Evolutionary conservation across 1,284 basidiomycete species (phyloP).

Genomic region (Irpex sp.): DNA sequence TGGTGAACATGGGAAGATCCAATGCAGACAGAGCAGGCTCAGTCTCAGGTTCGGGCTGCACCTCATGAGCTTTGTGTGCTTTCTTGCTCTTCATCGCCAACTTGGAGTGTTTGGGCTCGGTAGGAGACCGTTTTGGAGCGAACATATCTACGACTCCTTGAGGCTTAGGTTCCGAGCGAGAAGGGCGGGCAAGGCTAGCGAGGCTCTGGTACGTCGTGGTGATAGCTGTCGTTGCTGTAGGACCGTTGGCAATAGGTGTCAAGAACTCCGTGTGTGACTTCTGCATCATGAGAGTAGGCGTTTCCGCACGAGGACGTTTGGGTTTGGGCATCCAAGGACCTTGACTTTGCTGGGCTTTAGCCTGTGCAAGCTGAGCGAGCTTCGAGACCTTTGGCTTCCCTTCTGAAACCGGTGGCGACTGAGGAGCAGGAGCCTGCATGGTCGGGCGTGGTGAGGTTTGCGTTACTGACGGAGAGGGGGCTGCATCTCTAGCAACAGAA

Average conservation of each 20-base stretch:
- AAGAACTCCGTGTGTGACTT: constrained; percentile 56
- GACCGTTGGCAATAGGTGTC: constrained; percentile 70
- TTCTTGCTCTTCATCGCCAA: constrained; percentile 65
- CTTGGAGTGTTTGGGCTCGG: constrained; percentile 51
- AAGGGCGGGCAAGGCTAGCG: constrained; percentile 38
- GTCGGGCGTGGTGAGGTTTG: background rate
- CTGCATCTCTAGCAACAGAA: background rate
- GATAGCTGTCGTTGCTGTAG: constrained; percentile 74
- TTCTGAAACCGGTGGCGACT: constrained; percentile 1
- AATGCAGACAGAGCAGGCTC: constrained; percentile 19
- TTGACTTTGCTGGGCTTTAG: constrained; percentile 39
- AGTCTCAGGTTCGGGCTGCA: constrained; percentile 24
- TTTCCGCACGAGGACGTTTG: constrained; percentile 10
- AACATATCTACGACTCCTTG: constrained; percentile 5
- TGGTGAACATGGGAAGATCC: constrained; percentile 55
- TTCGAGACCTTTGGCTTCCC: constrained; percentile 4
- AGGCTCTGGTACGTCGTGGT: constrained; percentile 72
- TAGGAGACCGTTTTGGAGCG: constrained; percentile 7
- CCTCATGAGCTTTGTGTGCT: constrained; percentile 30
- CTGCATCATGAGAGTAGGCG: constrained; percentile 16
- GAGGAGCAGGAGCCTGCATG: background rate
- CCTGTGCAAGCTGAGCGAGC: constrained; percentile 21
- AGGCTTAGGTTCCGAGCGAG: constrained; percentile 15
- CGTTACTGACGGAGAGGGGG: background rate
- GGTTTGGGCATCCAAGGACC: constrained; percentile 20